Base-by-base conservation (phyloP, 2,329 filamentous ascomycete genomes). In the Bisporella sp. region DNA sequence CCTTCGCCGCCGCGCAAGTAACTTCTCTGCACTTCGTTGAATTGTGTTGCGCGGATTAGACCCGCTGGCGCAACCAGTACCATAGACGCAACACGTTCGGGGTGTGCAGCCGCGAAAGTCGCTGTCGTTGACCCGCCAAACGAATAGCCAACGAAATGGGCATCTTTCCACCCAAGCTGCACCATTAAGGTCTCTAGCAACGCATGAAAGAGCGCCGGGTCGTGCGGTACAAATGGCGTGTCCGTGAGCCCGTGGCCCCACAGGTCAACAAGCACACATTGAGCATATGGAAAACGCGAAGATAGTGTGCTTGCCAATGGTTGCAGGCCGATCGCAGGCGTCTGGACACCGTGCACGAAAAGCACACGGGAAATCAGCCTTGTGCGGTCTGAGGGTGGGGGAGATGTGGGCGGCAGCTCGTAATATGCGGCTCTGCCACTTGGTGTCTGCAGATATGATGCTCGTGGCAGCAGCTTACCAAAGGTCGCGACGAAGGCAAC, bases 161-260 rank as follows among this genome's bases (percentile, higher is more conserved):
- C 70, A 13, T 62, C 54, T 0, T 57, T 8, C 76, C 75, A 79
- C 0, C 47, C 9, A 0, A 79, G 53, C 3, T 66, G 58, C 1
- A 59, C 60, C 4, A 79, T 55, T 1, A 78, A 31, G 0, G 51
- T 52, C 5, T 71, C 65, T 0, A 79, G 48, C 3, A 74, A 57
- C 0, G 12, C 12, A 43, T 74, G 70, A 50, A 79, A 78, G 1
- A 78, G 52, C 0, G 48, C 39, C 0, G 70, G 54, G 0, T 63
- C 64, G 47, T 78, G 74, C 0, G 75, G 57, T 0, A 58, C 31
- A 1, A 73, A 3, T 0, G 76, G 76, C 0, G 75, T 77, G 5
- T 73, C 71, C 31, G 65, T 71, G n/a, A 79, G 60, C 0, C 76
- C 76, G 46, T 79, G 77, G 31, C 76, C 76, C 74, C 73, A 79